Evolutionary conservation across 345 rosid species (phyloP), one percentile per base, ranked within the genome.

Genomic region (Geranium brycei): DNA sequence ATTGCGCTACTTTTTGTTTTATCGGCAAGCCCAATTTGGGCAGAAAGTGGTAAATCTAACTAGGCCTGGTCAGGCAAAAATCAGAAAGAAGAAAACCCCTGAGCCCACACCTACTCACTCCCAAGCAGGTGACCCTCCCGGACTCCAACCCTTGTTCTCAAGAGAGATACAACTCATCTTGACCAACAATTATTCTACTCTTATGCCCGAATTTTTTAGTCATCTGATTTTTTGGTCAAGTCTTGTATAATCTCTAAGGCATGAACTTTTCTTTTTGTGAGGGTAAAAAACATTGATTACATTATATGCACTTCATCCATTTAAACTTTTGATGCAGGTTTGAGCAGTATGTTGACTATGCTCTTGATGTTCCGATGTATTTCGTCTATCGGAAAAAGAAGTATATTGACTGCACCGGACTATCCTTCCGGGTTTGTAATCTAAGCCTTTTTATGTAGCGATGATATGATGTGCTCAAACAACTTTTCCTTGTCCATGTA

Each of bases 311-410:
- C 13, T 11, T 47, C 11, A 13, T 47, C 41, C 11, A 11, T 47
- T 47, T 13, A 13, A n/a, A 40, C 63, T 30, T 66, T 61, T 66
- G 71, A 31, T 76, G 77, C 84, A 91, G 97, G 81, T 93, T 93
- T 87, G 97, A 93, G 82, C 97, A 81, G 78, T 93, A 93, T 75
- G 99, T 93, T 65, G 97, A 93, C 63, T 93, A 93, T 53, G 99
- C 99, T 65, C 96, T 93, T n/a, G 97, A 93, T 73, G 97, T 91
- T 72, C 99, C 99, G 35, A 93, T 91, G 99, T 93, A 93, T 80
- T 93, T 91, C 72, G 95, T 90, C 61, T 93, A 91, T 68, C 85
- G 91, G 65, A 78, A 87, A 68, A 75, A 87, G 79, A 86, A 84
- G 77, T 91, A 88, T 67, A 78, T 93, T 31, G 96, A 93, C 83